These are phyloP conservation scores for Paramarasmius palmivorus DNA, from an alignment of 1,284 basidiomycete genomes.

Conservation along the genomic window DNA sequence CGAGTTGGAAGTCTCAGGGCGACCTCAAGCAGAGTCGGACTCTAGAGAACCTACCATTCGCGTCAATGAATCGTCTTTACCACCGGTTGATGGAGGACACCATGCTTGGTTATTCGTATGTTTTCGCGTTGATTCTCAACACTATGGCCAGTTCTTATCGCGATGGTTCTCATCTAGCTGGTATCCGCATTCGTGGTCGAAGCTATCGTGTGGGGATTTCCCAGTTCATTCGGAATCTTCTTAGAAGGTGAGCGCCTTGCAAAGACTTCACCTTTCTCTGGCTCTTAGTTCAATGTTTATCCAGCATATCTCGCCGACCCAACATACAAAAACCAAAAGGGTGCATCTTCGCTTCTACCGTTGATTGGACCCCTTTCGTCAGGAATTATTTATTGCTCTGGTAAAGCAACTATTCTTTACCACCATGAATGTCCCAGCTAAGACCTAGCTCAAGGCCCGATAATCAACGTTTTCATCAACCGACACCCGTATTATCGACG, in stretches of 20 bases:
- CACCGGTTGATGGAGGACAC: slow-evolving; percentile 31
- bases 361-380: slow-evolving; percentile 32
- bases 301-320: slow-evolving; percentile 32
- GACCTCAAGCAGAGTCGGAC: background rate
- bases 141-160: background rate
- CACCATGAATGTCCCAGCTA: too few relatives aligned
- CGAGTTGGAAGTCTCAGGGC: background rate
- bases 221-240: slow-evolving; percentile 33
- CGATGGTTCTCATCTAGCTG: slow-evolving; percentile 23
- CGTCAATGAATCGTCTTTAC: slow-evolving; percentile 21
- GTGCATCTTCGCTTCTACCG: slow-evolving; percentile 31
- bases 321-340: slow-evolving; percentile 22
- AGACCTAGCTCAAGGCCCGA: too few relatives aligned
- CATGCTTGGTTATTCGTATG: slow-evolving; percentile 34
- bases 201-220: slow-evolving; percentile 41
- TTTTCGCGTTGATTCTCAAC: background rate
- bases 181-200: slow-evolving; percentile 35
- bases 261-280: background rate
- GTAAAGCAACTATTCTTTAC: too few relatives aligned
- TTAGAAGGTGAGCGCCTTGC: slow-evolving; percentile 18
- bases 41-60: background rate
- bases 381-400: slow-evolving; percentile 36
- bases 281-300: background rate
- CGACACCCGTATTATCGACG: slow-evolving; percentile 31
- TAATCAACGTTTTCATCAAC: slow-evolving; percentile 28